These are phyloP conservation scores for Candida stauntonica DNA, from an alignment of 805 yeast genomes.

Conservation along the genomic window DNA sequence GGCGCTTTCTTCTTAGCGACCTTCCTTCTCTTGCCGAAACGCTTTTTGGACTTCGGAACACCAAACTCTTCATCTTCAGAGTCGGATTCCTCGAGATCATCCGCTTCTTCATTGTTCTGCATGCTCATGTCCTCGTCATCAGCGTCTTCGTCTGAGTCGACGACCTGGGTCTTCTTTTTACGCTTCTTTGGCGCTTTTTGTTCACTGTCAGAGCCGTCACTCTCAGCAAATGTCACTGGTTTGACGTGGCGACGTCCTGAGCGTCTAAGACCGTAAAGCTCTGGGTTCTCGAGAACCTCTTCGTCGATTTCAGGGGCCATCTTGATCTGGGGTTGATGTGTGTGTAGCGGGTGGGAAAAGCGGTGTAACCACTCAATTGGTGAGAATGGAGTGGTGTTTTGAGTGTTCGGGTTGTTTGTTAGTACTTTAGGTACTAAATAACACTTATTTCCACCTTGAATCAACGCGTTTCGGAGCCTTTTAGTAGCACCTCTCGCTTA, in stretches of 20 bases:
- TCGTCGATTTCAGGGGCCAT: conserved; percentile 35
- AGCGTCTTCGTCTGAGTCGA: conserved; percentile 9
- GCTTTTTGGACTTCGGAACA: conserved; percentile 26
- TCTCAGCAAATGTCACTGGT: conserved; percentile 19
- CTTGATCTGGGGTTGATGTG: background rate
- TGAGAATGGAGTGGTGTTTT: background rate
- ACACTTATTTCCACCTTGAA: too few species aligned
- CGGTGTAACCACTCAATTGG: too few species aligned
- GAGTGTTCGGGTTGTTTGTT: background rate
- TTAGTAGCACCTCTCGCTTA: too few species aligned
- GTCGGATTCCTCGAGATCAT: conserved; percentile 30
- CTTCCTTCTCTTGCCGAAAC: conserved; percentile 23
- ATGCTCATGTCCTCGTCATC: conserved; percentile 27
- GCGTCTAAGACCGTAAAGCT: conserved; percentile 77
- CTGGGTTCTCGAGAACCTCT: conserved; percentile 68
- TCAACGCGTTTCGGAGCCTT: too few species aligned
- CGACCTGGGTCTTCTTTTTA: conserved; percentile 23
- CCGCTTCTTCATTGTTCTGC: conserved; percentile 28
- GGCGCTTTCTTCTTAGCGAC: conserved; percentile 17
- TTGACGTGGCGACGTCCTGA: conserved; percentile 46
- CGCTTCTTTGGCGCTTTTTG: conserved; percentile 23
- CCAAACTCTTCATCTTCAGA: conserved; percentile 38
- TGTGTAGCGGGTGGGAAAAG: background rate
- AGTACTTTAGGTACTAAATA: too few species aligned
- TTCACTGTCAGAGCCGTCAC: conserved; percentile 26